Conservation (phyloP, 148 eudicot species). For the Cornus florida region DNA sequence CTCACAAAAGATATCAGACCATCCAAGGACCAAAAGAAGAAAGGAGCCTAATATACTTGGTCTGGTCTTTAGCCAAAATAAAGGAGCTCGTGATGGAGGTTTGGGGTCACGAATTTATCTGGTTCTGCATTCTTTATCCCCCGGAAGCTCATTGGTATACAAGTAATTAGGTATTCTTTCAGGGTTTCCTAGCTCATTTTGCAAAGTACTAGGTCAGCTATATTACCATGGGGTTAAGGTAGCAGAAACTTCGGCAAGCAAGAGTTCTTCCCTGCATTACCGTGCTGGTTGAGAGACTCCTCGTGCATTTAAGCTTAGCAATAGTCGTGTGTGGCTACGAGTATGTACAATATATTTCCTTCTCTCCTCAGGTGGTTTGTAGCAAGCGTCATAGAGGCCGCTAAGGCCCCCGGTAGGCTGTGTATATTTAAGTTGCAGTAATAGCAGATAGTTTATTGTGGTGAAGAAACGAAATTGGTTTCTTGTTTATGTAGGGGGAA, state of each 20-base stretch:
- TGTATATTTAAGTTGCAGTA: no score
- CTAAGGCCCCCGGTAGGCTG: no score
- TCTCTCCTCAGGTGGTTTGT: no score
- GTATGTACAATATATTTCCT: no score
- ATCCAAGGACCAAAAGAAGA: constrained; percentile 65
- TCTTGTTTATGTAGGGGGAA: no score
- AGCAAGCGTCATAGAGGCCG: no score
- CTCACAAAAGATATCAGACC: constrained; percentile 78
- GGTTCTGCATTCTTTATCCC: background rate
- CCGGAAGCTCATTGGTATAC: background rate
- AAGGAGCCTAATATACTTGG: constrained; percentile 39
- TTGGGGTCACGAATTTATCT: background rate
- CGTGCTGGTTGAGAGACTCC: no score
- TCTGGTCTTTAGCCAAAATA: background rate
- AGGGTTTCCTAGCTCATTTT: background rate
- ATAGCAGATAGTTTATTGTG: no score
- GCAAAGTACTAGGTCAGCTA: background rate
- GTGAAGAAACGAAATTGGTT: no score
- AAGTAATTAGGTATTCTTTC: background rate
- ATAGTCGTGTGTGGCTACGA: no score
- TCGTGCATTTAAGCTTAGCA: no score
- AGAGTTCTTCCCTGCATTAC: background rate
- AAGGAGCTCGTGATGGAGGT: background rate
- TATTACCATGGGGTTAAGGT: background rate
- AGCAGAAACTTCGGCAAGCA: background rate